Evolutionary conservation across 129 eudicot species (phyloP).

Genomic region (Tagetes patula): DNA sequence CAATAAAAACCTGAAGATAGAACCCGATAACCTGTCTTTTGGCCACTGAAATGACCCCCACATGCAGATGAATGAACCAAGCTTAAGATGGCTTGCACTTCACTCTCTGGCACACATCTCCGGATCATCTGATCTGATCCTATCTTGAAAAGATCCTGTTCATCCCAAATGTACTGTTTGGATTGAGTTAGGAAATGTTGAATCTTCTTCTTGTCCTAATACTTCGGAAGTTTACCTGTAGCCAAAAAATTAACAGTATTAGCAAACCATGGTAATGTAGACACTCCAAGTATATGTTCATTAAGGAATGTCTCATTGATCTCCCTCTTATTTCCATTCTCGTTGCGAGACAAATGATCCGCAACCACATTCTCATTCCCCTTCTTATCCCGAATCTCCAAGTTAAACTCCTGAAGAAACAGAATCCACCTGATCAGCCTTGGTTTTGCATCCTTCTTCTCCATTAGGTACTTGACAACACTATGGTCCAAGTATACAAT

Average conservation of each 20-base stretch:
- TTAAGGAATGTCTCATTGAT: background rate
- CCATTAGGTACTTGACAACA: too few species aligned
- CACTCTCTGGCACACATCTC: background rate
- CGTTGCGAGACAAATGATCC: background rate
- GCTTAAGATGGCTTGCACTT: too few species aligned
- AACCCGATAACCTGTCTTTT: background rate
- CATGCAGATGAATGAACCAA: too few species aligned
- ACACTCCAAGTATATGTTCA: background rate
- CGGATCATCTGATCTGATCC: background rate
- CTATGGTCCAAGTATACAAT: background rate
- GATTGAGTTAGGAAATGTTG: background rate
- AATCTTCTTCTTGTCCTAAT: background rate
- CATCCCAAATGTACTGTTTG: background rate
- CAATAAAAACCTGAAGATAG: too few species aligned
- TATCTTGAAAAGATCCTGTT: background rate
- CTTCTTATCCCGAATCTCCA: background rate
- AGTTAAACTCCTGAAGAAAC: background rate
- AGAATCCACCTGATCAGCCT: background rate
- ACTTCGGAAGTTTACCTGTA: background rate
- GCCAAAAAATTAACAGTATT: background rate
- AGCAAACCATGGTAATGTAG: background rate
- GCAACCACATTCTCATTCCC: background rate
- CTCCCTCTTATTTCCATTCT: too few species aligned
- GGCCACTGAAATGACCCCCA: background rate
- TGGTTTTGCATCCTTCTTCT: background rate